Conservation (phyloP, 2,329 filamentous ascomycete species). For the Arthrobotrys musiformis region DNA sequence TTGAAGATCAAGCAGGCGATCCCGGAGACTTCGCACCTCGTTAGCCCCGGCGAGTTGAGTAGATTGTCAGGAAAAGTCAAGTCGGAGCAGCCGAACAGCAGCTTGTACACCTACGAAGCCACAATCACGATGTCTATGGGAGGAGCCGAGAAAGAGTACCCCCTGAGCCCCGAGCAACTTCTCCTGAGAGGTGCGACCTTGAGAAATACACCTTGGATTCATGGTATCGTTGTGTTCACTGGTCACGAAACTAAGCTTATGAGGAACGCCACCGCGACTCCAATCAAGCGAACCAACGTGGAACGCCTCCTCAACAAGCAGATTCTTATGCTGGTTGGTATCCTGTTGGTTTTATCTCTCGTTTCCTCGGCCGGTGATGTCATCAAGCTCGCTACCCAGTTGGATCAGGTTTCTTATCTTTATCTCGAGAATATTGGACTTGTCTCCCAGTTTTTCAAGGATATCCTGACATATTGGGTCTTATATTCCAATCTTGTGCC, state of each 20-base stretch:
- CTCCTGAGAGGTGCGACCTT: slow-evolving; percentile 91
- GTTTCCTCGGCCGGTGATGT: slow-evolving; percentile 93
- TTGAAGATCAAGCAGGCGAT: slow-evolving; percentile 98
- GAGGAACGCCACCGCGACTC: slow-evolving; percentile 95
- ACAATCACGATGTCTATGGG: slow-evolving; percentile 90
- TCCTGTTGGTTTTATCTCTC: slow-evolving; percentile 84
- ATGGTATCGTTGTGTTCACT: slow-evolving; percentile 95
- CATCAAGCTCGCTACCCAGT: slow-evolving; percentile 67
- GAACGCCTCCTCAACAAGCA: slow-evolving; percentile 93
- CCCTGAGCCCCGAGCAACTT: slow-evolving; percentile 90
- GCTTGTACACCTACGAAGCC: slow-evolving; percentile 96
- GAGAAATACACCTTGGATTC: slow-evolving; percentile 95
- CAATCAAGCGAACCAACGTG: slow-evolving; percentile 97
- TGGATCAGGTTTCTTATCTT: slow-evolving; percentile 79
- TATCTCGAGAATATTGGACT: slow-evolving; percentile 73
- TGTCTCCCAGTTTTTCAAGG: slow-evolving; percentile 86
- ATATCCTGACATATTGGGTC: slow-evolving; percentile 98
- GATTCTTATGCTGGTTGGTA: slow-evolving; percentile 86
- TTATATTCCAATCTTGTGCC: slow-evolving; percentile 95
- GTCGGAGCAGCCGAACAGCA: slow-evolving; percentile 98
- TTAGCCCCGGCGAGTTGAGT: slow-evolving; percentile 86
- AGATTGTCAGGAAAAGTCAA: slow-evolving; percentile 85
- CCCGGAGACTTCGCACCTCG: slow-evolving; percentile 87
- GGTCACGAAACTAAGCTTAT: slow-evolving; percentile 99
- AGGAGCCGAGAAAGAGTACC: slow-evolving; percentile 90